Conservation (phyloP, 768 basidiomycete genomes). For the Leccinum fibrillosum region DNA sequence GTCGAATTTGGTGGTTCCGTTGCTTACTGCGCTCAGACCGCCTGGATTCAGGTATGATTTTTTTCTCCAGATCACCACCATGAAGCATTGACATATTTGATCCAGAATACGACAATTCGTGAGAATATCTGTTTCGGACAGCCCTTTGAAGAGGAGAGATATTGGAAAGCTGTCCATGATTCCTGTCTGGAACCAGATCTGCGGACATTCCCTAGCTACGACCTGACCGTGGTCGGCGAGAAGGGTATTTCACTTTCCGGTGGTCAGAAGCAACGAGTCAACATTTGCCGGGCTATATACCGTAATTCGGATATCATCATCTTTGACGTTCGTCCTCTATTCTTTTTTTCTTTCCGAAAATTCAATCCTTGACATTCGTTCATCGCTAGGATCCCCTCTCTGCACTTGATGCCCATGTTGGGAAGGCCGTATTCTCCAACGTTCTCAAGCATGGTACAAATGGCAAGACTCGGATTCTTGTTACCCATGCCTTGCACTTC, state of each 20-base stretch:
- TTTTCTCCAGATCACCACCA: neutral
- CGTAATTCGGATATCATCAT: conserved; percentile 2
- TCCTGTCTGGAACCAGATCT: conserved; percentile 80
- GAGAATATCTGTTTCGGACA: conserved; percentile 90
- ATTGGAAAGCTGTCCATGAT: conserved; percentile 77
- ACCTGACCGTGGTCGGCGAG: conserved; percentile 25
- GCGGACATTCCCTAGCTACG: conserved; percentile 38
- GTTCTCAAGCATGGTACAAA: conserved; percentile 62
- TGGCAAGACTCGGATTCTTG: conserved; percentile 80
- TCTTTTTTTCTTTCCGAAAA: too few species aligned
- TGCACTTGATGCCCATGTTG: conserved; percentile 92
- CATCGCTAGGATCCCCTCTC: conserved; percentile 62
- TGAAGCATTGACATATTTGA: neutral
- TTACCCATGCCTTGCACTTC: conserved; percentile 91
- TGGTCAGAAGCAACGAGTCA: conserved; percentile 41
- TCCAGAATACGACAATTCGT: conserved; percentile 75
- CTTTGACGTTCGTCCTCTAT: neutral
- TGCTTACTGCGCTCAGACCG: conserved; percentile 81
- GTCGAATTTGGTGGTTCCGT: conserved; percentile 74
- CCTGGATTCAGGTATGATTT: conserved; percentile 77
- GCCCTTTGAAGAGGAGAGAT: conserved; percentile 75
- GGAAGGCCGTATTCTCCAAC: conserved; percentile 82
- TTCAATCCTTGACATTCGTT: neutral
- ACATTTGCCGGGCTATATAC: conserved; percentile 4
- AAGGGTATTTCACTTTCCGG: conserved; percentile 87